Percentiles rank a stretch among this genome's conserved stretches.
Evolutionary conservation across 345 rosid genomes (phyloP).

Genomic region (Bretschneidera sinensis): DNA sequence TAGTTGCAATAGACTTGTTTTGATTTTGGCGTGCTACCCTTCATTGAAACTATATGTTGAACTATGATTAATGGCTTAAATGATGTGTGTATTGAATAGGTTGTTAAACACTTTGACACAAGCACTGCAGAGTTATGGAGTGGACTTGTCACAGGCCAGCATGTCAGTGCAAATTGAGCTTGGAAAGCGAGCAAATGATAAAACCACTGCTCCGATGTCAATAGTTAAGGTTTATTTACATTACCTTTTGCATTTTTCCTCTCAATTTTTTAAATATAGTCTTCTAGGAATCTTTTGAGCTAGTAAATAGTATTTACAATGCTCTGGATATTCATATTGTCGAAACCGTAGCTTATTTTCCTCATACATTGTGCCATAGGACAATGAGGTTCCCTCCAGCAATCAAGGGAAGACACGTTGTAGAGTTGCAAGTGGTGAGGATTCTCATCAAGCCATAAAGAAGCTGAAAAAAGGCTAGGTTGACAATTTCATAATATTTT

Average conservation of each 20-base stretch:
- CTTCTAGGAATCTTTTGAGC: no score
- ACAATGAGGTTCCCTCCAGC: conserved; percentile 16
- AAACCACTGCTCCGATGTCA: conserved; percentile 20
- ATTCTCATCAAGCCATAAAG: conserved; percentile 37
- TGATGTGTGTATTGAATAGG: conserved; percentile 32
- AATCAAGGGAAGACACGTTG: conserved; percentile 29
- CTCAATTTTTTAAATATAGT: no score
- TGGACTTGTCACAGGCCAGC: conserved; percentile 82
- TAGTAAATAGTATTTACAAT: no score
- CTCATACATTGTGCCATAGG: conserved; percentile 20
- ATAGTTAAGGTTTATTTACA: conserved; percentile 27
- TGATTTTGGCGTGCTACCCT: background rate
- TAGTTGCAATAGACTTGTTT: background rate
- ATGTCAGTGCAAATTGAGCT: conserved; percentile 84
- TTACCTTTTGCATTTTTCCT: no score
- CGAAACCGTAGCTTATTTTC: no score
- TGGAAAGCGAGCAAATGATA: conserved; percentile 47
- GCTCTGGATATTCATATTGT: no score
- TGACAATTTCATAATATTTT: conserved; percentile 2
- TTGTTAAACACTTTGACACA: conserved; percentile 68
- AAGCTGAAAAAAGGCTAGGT: conserved; percentile 42
- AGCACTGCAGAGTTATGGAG: conserved; percentile 82
- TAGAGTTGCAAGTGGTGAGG: conserved; percentile 28
- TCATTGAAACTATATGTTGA: background rate
- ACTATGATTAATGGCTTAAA: no score